Evolutionary conservation across 2,329 filamentous ascomycete species (phyloP), one percentile per base, ranked within the genome.

Genomic region (Drechslerella dactyloides): DNA sequence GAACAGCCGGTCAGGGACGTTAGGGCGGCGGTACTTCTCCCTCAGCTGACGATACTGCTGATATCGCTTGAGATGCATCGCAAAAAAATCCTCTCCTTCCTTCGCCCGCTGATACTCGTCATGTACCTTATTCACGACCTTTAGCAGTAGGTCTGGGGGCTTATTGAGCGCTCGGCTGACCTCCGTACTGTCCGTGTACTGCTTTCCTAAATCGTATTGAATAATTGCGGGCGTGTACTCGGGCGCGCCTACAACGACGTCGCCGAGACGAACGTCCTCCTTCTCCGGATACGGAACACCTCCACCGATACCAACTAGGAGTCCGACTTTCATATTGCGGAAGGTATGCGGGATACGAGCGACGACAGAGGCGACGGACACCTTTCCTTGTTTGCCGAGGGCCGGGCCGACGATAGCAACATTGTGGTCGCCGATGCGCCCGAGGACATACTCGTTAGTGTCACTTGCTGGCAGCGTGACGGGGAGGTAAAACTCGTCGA

Each of bases 231-330:
- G 51, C n/a, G 21, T 37, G 24, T n/a, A 48, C 5, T 30, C 30
- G 15, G 60, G 51, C 21, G 30, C 37, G 1, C 60, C 23, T 8
- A 64, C 42, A 1, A 64, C 52, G 2, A 64, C 60, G 21, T 64
- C 60, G 2, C 59, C 59, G 10, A 62, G 59, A 21, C 51, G 69
- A 35, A 77, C 51, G 27, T 75, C 62, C 1, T 42, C 30, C 37
- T 58, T 46, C 27, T 48, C 46, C 6, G 17, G 17, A 23, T 30
- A 46, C 11, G 76, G 75, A 19, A 76, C 65, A 17, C 77, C 77
- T 17, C 77, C 75, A 17, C 80, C 81, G 37, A 83, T 80, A 19
- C 81, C 82, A 0, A 83, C 81, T 78, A 84, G 79, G 1, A 84
- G 76, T 1, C 78, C 79, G 42, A 82, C 77, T 19, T 75, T 77